Percentiles rank a stretch among this genome's conserved stretches.
These are phyloP conservation scores for Neopestalotiopsis sp. DNA, from an alignment of 2,329 filamentous ascomycete species.

Conservation along the genomic window DNA sequence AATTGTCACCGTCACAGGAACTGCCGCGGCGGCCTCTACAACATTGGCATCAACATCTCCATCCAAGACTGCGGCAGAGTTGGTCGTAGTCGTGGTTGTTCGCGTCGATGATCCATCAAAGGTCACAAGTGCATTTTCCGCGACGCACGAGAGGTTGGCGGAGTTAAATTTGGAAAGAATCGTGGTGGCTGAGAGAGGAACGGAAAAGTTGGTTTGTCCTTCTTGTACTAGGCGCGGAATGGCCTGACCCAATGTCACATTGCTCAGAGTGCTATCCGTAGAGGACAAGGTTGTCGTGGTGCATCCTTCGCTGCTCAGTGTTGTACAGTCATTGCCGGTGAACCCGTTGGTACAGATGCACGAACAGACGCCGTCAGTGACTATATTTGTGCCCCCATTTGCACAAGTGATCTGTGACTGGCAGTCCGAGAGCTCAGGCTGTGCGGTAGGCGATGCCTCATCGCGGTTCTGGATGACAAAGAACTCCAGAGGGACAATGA, in stretches of 20 bases:
- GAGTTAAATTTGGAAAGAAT: constrained; percentile 79
- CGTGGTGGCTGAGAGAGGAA: constrained; percentile 72
- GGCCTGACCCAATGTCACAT: constrained; percentile 81
- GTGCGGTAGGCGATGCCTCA: not conserved
- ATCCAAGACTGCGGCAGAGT: constrained; percentile 21
- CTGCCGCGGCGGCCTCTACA: constrained; percentile 26
- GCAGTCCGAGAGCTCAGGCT: constrained; percentile 53
- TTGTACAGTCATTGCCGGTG: constrained; percentile 62
- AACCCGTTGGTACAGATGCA: constrained; percentile 93
- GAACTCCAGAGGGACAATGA: constrained; percentile 76
- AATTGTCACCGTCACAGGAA: constrained; percentile 40
- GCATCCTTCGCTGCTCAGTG: constrained; percentile 53
- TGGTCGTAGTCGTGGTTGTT: constrained; percentile 33
- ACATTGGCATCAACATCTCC: constrained; percentile 30
- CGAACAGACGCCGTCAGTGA: constrained; percentile 72
- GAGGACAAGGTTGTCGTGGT: constrained; percentile 53
- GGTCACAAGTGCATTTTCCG: constrained; percentile 86
- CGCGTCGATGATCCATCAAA: constrained; percentile 67
- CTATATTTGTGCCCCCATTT: constrained; percentile 81
- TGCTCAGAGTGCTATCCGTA: constrained; percentile 48
- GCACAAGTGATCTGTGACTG: constrained; percentile 67
- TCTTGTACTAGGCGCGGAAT: constrained; percentile 75
- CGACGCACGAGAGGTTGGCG: constrained; percentile 77
- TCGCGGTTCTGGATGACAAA: constrained; percentile 62
- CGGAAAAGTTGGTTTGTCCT: constrained; percentile 71